phyloP scores from a whole-genome alignment of 352 stramenopile species.

The Globisporangium cystogenes region DNA sequence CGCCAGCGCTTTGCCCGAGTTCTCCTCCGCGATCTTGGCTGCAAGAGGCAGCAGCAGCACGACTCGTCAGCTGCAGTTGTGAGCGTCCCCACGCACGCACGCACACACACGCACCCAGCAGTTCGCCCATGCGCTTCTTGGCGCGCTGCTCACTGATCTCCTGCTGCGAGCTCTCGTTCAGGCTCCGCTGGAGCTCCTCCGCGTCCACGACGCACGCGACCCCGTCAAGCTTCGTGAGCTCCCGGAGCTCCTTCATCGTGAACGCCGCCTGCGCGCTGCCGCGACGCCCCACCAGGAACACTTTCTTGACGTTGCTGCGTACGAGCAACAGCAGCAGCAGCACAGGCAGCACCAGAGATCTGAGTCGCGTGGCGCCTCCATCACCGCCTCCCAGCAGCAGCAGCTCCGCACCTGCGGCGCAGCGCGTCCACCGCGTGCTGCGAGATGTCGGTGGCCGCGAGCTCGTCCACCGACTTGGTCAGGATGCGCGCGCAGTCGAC shows the following conservation, averaged over 20 bases:
- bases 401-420: slow-evolving; percentile 28
- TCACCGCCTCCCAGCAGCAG: too few relatives aligned
- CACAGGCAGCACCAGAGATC: neutral
- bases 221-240: slow-evolving; percentile 80
- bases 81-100: too few relatives aligned
- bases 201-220: slow-evolving; percentile 84
- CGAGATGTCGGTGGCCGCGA: slow-evolving; percentile 92
- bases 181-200: slow-evolving; percentile 84
- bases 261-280: slow-evolving; percentile 96
- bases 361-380: too few relatives aligned
- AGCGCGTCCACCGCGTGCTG: slow-evolving; percentile 86
- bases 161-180: slow-evolving; percentile 74
- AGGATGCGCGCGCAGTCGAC: slow-evolving; percentile 96
- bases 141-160: slow-evolving; percentile 85
- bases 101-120: slow-evolving; percentile 45
- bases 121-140: slow-evolving; percentile 81
- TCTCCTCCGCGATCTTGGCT: slow-evolving; percentile 41
- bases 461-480: slow-evolving; percentile 85
- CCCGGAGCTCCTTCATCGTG: slow-evolving; percentile 96
- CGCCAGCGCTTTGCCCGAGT: slow-evolving; percentile 19
- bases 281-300: slow-evolving; percentile 91
- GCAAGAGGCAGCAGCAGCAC: neutral
- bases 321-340: too few relatives aligned
- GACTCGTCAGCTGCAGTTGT: neutral
- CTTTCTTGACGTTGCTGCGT: slow-evolving; percentile 62